Evolutionary conservation across 768 basidiomycete genomes (phyloP).

Genomic region (Leccinum obscurum): DNA sequence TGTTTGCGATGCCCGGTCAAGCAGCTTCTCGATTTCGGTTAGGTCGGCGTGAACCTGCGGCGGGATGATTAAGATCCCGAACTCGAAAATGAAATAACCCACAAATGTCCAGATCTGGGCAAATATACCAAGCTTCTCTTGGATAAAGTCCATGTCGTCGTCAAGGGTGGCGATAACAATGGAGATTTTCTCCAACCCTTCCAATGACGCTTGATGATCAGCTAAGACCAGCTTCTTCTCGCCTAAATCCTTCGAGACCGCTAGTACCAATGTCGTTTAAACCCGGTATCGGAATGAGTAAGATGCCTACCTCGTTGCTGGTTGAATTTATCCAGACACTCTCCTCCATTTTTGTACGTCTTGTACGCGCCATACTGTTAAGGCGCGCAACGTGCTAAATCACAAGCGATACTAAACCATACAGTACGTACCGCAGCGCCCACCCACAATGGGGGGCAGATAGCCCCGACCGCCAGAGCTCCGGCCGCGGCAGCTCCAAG

Average conservation of each 20-base stretch:
- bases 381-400: neutral
- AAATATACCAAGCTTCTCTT: neutral
- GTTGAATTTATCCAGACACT: neutral
- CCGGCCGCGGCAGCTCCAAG: neutral
- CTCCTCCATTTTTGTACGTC: too few species aligned
- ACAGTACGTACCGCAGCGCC: neutral
- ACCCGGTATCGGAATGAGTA: neutral
- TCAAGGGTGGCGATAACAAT: neutral
- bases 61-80: neutral
- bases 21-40: neutral
- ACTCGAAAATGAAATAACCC: neutral
- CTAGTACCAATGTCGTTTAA: neutral
- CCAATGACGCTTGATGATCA: neutral
- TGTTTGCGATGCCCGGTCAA: neutral
- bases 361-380: neutral
- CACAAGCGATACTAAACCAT: neutral
- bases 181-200: neutral
- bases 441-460: neutral
- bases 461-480: neutral
- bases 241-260: neutral
- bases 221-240: neutral
- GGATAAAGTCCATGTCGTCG: neutral
- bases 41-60: neutral
- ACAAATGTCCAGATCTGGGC: neutral
- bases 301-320: neutral